Evolutionary conservation across 169 alveolate genomes (phyloP).

Genomic region (Plasmodium chabaudi): DNA sequence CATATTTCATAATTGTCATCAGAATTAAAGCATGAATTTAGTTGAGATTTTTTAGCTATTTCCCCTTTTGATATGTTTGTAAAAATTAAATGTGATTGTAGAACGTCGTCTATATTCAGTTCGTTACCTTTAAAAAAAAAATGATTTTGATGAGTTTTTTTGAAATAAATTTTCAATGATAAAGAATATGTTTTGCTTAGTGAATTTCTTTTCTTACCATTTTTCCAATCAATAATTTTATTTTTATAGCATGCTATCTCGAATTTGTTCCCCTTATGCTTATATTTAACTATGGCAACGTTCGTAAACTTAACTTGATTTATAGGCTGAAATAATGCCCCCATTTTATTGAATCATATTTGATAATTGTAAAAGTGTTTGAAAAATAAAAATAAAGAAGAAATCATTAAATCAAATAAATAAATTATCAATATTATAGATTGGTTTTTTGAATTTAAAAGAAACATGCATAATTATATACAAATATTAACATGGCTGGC

Average conservation of each 20-base stretch:
- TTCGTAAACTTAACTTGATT: conserved; percentile 95
- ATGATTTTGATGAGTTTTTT: not conserved
- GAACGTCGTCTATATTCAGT: conserved; percentile 94
- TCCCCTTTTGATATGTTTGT: conserved; percentile 96
- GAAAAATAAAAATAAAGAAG: conserved; percentile 1
- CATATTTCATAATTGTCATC: conserved; percentile 89
- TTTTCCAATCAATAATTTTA: conserved; percentile 95
- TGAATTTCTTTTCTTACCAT: conserved; percentile 39
- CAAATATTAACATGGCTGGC: too few species aligned
- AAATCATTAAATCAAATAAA: not conserved
- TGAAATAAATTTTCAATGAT: not conserved
- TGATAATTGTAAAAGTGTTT: conserved; percentile 5
- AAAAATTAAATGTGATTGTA: conserved; percentile 92
- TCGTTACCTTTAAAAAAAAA: conserved; percentile 87
- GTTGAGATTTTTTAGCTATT: conserved; percentile 92
- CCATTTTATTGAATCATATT: conserved; percentile 78
- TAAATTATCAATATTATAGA: not conserved
- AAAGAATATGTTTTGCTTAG: too few species aligned
- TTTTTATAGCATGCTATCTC: conserved; percentile 98
- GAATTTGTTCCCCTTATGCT: conserved; percentile 91
- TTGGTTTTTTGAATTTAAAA: too few species aligned
- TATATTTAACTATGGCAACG: conserved; percentile 95
- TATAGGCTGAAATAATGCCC: conserved; percentile 94
- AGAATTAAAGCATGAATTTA: conserved; percentile 91
- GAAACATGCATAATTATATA: too few species aligned